Percentiles rank a stretch among this genome's conserved stretches.
phyloP scores from a whole-genome alignment of 1,139 yeast species.

The Yamadazyma atlantica region DNA sequence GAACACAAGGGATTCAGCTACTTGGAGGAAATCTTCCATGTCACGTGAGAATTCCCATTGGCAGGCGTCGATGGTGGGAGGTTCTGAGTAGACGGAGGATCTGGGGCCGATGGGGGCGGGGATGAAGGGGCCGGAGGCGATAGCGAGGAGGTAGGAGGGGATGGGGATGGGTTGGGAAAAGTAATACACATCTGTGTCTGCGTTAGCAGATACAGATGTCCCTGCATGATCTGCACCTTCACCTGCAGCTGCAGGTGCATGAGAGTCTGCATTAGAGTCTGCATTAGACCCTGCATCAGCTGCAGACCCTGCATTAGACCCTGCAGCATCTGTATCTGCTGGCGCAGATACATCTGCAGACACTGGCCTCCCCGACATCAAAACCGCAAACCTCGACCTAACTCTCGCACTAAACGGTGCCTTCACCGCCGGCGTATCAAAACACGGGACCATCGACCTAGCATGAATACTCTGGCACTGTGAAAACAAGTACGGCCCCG shows the following conservation, averaged over 20 bases:
- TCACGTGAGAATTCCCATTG: conserved; percentile 40
- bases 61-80: conserved; percentile 25
- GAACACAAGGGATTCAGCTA: conserved; percentile 34
- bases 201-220: too few relatives aligned
- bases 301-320: too few relatives aligned
- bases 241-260: too few relatives aligned
- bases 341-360: too few relatives aligned
- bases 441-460: conserved; percentile 42
- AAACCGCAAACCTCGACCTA: conserved; percentile 29
- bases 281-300: too few relatives aligned
- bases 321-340: too few relatives aligned
- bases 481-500: conserved; percentile 40
- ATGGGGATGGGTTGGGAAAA: conserved; percentile 38
- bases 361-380: conserved; percentile 41
- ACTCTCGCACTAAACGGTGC: conserved; percentile 31
- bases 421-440: conserved; percentile 44
- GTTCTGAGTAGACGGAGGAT: conserved; percentile 32
- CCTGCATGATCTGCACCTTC: too few relatives aligned
- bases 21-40: conserved; percentile 34
- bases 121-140: conserved; percentile 34
- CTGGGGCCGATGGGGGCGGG: conserved; percentile 36
- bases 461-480: conserved; percentile 48
- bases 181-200: conserved; percentile 18
- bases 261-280: too few relatives aligned
- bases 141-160: conserved; percentile 36